These are phyloP conservation scores for Discostella stelligeroides DNA, from an alignment of 108 stramenopile species.

Conservation along the genomic window DNA sequence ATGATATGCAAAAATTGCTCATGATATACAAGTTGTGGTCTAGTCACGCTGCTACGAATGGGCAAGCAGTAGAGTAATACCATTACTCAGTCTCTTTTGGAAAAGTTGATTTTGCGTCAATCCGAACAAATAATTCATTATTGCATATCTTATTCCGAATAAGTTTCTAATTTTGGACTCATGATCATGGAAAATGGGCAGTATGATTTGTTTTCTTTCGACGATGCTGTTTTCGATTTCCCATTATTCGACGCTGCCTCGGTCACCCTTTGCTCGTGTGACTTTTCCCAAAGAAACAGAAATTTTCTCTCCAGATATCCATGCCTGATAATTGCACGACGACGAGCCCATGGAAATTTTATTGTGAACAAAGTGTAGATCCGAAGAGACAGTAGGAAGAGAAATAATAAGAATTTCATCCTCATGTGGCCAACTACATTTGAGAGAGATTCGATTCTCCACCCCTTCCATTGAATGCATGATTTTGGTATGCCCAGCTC, in stretches of 20 bases:
- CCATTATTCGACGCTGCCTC: slow-evolving; percentile 23
- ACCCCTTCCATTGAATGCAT: slow-evolving; percentile 31
- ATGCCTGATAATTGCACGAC: slow-evolving; percentile 47
- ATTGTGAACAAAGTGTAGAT: slow-evolving; percentile 52
- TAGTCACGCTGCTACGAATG: background rate
- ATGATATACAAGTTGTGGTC: slow-evolving; percentile 69
- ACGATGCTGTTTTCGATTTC: background rate
- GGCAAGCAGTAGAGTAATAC: too few species aligned
- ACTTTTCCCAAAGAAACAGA: slow-evolving; percentile 51
- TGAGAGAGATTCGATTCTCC: slow-evolving; percentile 10
- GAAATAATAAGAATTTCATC: slow-evolving; percentile 19
- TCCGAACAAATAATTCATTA: too few species aligned
- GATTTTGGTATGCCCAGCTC: slow-evolving; percentile 58
- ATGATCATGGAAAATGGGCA: slow-evolving; percentile 75
- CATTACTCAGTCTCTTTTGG: too few species aligned
- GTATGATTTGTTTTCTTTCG: slow-evolving; percentile 9
- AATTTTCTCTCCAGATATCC: slow-evolving; percentile 29
- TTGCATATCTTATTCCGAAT: too few species aligned
- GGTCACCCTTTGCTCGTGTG: slow-evolving; percentile 49
- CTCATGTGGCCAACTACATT: slow-evolving; percentile 1
- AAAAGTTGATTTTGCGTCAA: too few species aligned
- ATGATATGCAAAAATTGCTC: slow-evolving; percentile 50
- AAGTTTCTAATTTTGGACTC: slow-evolving; percentile 12
- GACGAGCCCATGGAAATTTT: slow-evolving; percentile 36
- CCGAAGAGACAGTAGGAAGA: slow-evolving; percentile 49